Conservation (phyloP, 1,284 basidiomycete species). For the Papiliotrema terrestris region DNA sequence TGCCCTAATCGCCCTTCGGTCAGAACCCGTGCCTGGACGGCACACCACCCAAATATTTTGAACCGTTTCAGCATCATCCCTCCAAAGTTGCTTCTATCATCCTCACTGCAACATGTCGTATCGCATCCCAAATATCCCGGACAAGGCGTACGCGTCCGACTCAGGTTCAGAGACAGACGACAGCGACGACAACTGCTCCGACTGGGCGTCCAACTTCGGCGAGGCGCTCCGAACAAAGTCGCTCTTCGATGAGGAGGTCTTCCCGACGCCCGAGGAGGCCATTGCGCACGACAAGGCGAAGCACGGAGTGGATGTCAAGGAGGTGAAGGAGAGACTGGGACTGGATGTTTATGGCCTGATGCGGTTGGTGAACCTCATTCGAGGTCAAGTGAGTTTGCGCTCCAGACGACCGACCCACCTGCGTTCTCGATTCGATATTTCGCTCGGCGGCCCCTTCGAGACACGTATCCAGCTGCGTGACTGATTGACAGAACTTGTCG, state of each 20-base stretch:
- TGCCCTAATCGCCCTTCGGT: too few relatives aligned
- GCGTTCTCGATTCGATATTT: too few relatives aligned
- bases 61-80: not conserved
- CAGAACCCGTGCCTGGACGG: not conserved
- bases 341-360: slow-evolving; percentile 69
- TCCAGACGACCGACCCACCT: not conserved
- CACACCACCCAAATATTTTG: not conserved
- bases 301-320: slow-evolving; percentile 47
- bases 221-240: slow-evolving; percentile 58
- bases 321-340: slow-evolving; percentile 30
- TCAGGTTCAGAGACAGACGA: not conserved
- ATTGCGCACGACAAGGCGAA: slow-evolving; percentile 62
- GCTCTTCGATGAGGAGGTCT: slow-evolving; percentile 70
- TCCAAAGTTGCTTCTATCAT: not conserved
- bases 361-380: slow-evolving; percentile 79
- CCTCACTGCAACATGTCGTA: slow-evolving; percentile 1
- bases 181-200: slow-evolving; percentile 31
- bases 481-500: slow-evolving; percentile 11
- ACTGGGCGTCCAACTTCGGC: slow-evolving; percentile 42
- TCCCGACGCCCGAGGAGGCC: slow-evolving; percentile 62
- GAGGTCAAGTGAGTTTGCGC: slow-evolving; percentile 58
- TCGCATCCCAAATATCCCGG: not conserved
- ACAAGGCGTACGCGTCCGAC: not conserved
- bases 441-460: too few relatives aligned
- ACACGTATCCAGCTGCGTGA: too few relatives aligned